phyloP scores from a whole-genome alignment of 345 rosid genomes.

The Gossypium thurberi region DNA sequence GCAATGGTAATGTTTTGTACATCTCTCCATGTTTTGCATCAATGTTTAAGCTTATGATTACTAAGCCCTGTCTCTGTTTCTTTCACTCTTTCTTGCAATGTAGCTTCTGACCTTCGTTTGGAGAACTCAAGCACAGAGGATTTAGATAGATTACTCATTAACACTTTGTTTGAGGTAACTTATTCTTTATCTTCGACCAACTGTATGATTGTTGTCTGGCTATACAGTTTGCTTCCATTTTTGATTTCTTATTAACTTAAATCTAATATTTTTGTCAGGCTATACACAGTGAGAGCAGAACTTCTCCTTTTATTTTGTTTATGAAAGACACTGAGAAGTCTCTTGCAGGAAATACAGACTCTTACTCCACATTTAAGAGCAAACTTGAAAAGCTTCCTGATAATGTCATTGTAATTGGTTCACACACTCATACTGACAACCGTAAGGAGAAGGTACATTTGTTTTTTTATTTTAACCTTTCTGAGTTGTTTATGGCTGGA shows the following conservation, averaged over 20 bases:
- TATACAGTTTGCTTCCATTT: constrained; percentile 5
- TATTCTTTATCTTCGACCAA: constrained; percentile 2
- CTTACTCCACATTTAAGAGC: constrained; percentile 56
- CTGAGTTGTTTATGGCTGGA: not conserved
- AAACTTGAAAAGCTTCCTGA: constrained; percentile 68
- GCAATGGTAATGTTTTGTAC: constrained; percentile 51
- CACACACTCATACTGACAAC: constrained; percentile 66
- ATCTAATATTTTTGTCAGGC: constrained; percentile 37
- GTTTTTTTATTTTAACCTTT: not conserved
- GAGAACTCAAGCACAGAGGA: constrained; percentile 46
- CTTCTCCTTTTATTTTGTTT: constrained; percentile 76
- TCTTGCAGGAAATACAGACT: constrained; percentile 61
- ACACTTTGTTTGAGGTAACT: constrained; percentile 78
- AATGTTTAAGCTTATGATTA: constrained; percentile 10
- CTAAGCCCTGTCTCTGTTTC: constrained; percentile 11
- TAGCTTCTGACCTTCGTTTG: constrained; percentile 62
- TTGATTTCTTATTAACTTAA: constrained; percentile 12
- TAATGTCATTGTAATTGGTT: constrained; percentile 68
- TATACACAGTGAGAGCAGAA: constrained; percentile 61
- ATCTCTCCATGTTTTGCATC: not conserved
- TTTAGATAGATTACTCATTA: constrained; percentile 55
- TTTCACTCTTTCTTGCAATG: constrained; percentile 19
- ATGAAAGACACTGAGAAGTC: constrained; percentile 92
- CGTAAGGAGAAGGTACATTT: constrained; percentile 72
- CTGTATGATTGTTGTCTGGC: constrained; percentile 6